Conservation (phyloP, 2,329 filamentous ascomycete genomes). For the Neurospora sp. region DNA sequence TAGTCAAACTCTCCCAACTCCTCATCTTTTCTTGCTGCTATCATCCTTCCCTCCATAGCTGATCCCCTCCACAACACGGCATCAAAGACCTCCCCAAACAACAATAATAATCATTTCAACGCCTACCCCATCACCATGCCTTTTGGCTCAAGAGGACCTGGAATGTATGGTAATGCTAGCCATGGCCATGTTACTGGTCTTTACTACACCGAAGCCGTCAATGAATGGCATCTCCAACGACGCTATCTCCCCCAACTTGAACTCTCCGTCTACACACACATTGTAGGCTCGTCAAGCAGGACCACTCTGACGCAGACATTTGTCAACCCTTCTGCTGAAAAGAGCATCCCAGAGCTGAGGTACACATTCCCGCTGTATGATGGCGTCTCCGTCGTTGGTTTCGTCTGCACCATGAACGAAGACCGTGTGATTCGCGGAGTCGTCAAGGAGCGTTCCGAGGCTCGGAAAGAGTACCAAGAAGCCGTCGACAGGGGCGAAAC, state of each 20-base stretch:
- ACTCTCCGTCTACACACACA: constrained; percentile 48
- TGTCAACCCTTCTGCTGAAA: constrained; percentile 36
- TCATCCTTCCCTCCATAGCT: neutral
- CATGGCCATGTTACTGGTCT: constrained; percentile 24
- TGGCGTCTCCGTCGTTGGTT: constrained; percentile 59
- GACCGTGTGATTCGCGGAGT: constrained; percentile 50
- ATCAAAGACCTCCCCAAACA: neutral
- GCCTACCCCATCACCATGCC: neutral
- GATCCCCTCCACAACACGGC: neutral
- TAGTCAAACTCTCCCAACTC: neutral
- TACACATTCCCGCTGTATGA: constrained; percentile 67
- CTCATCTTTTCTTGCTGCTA: neutral
- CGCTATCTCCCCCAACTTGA: constrained; percentile 49
- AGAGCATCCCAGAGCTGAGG: constrained; percentile 40
- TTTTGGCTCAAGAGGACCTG: neutral
- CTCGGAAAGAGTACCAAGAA: constrained; percentile 46
- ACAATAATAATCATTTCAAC: neutral
- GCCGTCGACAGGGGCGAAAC: constrained; percentile 49
- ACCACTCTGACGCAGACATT: constrained; percentile 48
- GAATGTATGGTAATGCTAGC: neutral
- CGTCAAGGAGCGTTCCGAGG: constrained; percentile 56
- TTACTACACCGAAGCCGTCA: constrained; percentile 19
- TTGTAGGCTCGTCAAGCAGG: constrained; percentile 43
- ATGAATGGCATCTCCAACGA: constrained; percentile 4
- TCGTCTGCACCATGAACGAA: constrained; percentile 53